phyloP scores from a whole-genome alignment of 2,329 filamentous ascomycete species.

The Bipolaris sorokiniana region DNA sequence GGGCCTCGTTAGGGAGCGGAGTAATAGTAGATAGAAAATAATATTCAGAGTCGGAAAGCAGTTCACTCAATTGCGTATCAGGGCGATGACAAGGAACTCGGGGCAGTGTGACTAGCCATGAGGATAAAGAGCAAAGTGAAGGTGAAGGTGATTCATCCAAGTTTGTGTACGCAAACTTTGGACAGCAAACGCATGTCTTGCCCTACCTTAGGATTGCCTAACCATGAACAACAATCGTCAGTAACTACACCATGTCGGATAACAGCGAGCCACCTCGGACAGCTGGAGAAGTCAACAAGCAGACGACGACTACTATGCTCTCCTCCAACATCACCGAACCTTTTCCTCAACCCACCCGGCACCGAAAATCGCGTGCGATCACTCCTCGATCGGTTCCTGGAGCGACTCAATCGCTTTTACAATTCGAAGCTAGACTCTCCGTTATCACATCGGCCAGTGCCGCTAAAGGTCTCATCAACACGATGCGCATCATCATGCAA shows the following conservation, averaged over 20 bases:
- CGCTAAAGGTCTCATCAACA: background rate
- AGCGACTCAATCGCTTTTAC: background rate
- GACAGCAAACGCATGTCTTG: no score
- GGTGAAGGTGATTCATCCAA: background rate
- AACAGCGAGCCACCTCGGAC: background rate
- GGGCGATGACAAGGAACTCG: background rate
- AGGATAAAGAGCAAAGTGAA: background rate
- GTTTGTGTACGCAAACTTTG: background rate
- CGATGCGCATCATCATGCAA: background rate
- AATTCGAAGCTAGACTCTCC: background rate
- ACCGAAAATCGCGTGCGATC: background rate
- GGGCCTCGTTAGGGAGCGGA: slow-evolving; percentile 25
- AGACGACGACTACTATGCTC: background rate
- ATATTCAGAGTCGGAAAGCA: background rate
- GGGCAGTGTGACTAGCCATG: background rate
- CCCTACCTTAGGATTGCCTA: no score
- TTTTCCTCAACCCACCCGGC: background rate
- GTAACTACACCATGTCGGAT: no score
- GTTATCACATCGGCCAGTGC: background rate
- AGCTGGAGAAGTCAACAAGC: background rate
- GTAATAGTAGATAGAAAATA: background rate
- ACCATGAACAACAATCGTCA: no score
- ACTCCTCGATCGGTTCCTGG: background rate
- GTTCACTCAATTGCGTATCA: background rate
- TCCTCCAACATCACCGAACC: background rate